Evolutionary conservation across 1,139 yeast species (phyloP), one percentile per base, ranked within the genome.

Genomic region (Groenewaldozyma sp.): DNA sequence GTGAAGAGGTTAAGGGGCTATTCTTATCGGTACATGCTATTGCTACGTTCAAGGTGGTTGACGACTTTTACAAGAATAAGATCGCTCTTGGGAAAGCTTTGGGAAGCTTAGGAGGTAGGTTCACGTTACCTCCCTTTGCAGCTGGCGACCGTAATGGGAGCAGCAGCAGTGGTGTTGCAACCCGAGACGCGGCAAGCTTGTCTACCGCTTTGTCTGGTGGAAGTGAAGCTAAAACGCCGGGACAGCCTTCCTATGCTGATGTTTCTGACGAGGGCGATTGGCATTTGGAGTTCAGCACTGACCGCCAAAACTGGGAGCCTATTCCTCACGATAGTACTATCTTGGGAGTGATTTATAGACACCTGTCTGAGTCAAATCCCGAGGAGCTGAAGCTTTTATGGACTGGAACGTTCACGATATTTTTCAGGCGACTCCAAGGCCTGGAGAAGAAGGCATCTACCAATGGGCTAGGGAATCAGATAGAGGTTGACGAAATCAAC

Each of bases 11-110:
- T 26, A 45, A 45, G 32, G 47, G 49, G 22, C 43, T 58, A 21
- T 45, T 49, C 22, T 41, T 87, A 16, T 72, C 88, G 14, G 82
- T 83, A n/a, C 95, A 87, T 56, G 94, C 94, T 0, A 79, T 87
- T 51, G 94, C 95, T 0, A 82, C 95, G 0, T 80, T 86, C 55
- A 74, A 72, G 44, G 75, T 88, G 1, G 69, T 88, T 31, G 79
- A 76, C 38, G 72, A 76, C 1, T 86, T 83, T 52, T 47, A 53
- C 47, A 48, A 48, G 24, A 44, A 52, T 29, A 54, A 53, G 37
- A 41, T 51, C 11, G 50, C 50, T 4, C 36, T 51, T 20, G 39
- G 43, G 13, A 35, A 43, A 21, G 34, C 46, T 21, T 38, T 49
- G 6, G 34, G 37, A 13, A 28, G 24, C 6, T 17, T 34, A 36